Base-by-base conservation (phyloP, 2,329 filamentous ascomycete genomes). In the Fusarium cyanostomum region DNA sequence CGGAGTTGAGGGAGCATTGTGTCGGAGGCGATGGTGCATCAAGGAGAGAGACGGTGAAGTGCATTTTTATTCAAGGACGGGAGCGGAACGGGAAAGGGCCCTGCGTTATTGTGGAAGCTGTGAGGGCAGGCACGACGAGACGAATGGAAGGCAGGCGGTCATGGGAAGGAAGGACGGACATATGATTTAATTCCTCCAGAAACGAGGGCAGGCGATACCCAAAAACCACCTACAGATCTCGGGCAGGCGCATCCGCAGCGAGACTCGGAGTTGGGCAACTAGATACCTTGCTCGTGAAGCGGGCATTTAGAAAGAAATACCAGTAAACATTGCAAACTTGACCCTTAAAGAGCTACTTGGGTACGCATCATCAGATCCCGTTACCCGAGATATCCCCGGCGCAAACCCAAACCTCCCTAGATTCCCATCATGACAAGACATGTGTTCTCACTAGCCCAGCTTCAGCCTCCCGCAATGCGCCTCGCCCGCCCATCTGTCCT, bases 181-280 rank as follows among this genome's bases (percentile, higher is more conserved):
- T 27, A 39, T 58, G 51, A 51, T 64, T 49, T 62, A 60, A 58
- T 57, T 57, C 63, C 67, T 68, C 62, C 24, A 56, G 24, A 46
- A 54, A 59, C 45, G 64, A 67, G 66, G 69, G 66, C 59, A 68
- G 68, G 62, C 68, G 68, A 71, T 71, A 71, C 68, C 68, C 64
- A 66, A 67, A 59, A 67, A 53, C 31, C 27, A 55, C 34, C 24
- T 37, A 34, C 34, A 52, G 39, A 37, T 48, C 35, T 53, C 37
- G 30, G 28, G 52, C 38, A 60, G 46, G 58, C 49, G 39, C 52
- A 52, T 52, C 51, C 52, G 59, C 48, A 44, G 39, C 48, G 49
- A 60, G 56, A 39, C 34, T 42, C 28, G 26, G 41, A n/a, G n/a
- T n/a, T n/a, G n/a, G 50, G 31, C 21, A 21, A 4, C 21, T 21